Evolutionary conservation across 2,329 filamentous ascomycete genomes (phyloP), one percentile per base, ranked within the genome.

Genomic region (Ophiocordyceps camponoti-leonardi): DNA sequence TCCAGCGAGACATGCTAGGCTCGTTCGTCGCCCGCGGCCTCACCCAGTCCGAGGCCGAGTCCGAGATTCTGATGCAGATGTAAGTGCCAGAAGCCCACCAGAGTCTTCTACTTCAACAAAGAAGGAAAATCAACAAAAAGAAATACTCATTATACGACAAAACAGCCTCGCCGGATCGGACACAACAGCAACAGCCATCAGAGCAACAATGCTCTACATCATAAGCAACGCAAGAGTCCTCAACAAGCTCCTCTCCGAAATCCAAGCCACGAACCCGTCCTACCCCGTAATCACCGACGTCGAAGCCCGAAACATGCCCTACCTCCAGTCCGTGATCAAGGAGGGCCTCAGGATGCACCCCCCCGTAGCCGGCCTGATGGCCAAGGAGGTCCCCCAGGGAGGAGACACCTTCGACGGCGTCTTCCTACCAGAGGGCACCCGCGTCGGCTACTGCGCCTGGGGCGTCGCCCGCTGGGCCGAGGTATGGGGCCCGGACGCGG

Each of bases 171-270:
- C 73, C 5, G 75, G 75, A 4, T 72, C 72, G 0, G 75, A 79
- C 48, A 77, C 72, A 3, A 75, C 73, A 0, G 72, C 75, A 0
- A 73, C 71, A 0, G 67, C 67, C 2, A 66, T 79, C 11, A 67
- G 75, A 2, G 61, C 67, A 35, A 73, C 67, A 1, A 50, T 78
- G 46, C 63, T 77, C 20, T 66, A 72, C 53, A 54, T 78, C 46
- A 65, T 69, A 20, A 71, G 66, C n/a, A 68, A 65, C 22, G 68
- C 69, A 0, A 60, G 59, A 1, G 65, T 73, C 1, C 64, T 69
- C 47, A 46, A 50, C 4, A 67, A 63, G 58, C 58, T 79, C 0
- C 65, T 66, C 6, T 37, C 41, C 40, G 58, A 54, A 33, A 58
- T 54, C 23, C 49, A 48, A 22, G 44, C 51, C 2, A 44, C 50